These are phyloP conservation scores for Gossypium gossypioides DNA, from an alignment of 441 rosid genomes.

Conservation along the genomic window DNA sequence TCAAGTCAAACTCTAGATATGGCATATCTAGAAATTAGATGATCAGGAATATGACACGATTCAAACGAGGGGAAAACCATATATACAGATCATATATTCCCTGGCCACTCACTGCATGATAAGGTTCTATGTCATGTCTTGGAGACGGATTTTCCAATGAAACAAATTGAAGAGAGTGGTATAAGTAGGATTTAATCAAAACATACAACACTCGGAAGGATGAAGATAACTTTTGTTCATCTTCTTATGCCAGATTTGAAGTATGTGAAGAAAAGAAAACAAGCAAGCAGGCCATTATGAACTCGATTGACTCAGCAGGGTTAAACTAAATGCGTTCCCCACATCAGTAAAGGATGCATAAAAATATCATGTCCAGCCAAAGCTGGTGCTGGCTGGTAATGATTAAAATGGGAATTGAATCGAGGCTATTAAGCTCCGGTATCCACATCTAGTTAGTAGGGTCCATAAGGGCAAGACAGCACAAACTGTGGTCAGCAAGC, in stretches of 20 bases:
- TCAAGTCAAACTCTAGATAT: background rate
- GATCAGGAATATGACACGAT: background rate
- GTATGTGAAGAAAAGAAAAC: background rate
- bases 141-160: background rate
- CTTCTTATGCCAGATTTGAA: background rate
- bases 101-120: background rate
- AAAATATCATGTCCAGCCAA: constrained; percentile 1
- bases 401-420: background rate
- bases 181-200: background rate
- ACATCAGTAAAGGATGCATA: background rate
- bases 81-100: background rate
- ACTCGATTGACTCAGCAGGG: background rate
- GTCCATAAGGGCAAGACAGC: constrained; percentile 8
- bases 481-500: background rate
- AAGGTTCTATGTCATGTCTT: background rate
- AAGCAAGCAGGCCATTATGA: background rate
- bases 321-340: background rate
- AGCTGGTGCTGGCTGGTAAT: background rate
- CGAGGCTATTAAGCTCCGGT: constrained; percentile 7
- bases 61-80: background rate
- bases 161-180: background rate
- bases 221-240: background rate
- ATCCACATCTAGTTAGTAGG: constrained; percentile 22
- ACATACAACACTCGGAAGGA: background rate
- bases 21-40: background rate